Evolutionary conservation across 345 rosid species (phyloP), one percentile per base, ranked within the genome.

Genomic region (Linum lewisii): DNA sequence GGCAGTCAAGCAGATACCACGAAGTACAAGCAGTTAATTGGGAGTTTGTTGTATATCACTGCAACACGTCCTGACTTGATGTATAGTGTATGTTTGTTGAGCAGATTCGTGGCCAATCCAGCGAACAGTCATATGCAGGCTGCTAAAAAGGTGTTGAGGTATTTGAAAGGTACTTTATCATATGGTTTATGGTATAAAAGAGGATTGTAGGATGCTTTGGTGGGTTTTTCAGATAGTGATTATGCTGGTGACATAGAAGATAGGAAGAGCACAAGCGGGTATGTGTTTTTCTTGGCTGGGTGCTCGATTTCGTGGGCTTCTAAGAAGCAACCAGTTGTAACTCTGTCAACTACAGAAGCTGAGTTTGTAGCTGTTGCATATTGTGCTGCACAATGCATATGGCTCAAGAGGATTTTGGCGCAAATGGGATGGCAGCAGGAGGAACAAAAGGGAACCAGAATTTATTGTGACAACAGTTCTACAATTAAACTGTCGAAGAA

Each of bases 191-290:
- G 19, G 5, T 49, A 61, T 18, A 19, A 49, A 15, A 61, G 6
- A 24, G 56, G 16, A n/a, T 6, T 18, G 51, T 3, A 22, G 20
- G 14, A 24, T 25, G 4, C 21, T 7, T 11, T 60, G 21, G 5
- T 60, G 19, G 55, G 44, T 0, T 60, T 21, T 21, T 23, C 54
- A 5, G 36, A 60, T 4, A 49, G 24, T 61, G 64, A 61, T 10
- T 61, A 61, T 1, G 42, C 2, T 7, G 11, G 6, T 18, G 55
- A 61, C 16, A 18, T 42, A 47, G 57, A 61, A 8, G 57, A 61
- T 20, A 29, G 8, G 19, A 50, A 15, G 21, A 61, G 2, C 56
- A 61, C 26, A 9, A 24, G n/a, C 7, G 19, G 26, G 20, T 50
- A 61, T 45, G 38, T 26, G 8, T 61, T 61, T 3, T 18, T 8